Evolutionary conservation across 768 basidiomycete species (phyloP), one percentile per base, ranked within the genome.

Genomic region (Mycena crocata): DNA sequence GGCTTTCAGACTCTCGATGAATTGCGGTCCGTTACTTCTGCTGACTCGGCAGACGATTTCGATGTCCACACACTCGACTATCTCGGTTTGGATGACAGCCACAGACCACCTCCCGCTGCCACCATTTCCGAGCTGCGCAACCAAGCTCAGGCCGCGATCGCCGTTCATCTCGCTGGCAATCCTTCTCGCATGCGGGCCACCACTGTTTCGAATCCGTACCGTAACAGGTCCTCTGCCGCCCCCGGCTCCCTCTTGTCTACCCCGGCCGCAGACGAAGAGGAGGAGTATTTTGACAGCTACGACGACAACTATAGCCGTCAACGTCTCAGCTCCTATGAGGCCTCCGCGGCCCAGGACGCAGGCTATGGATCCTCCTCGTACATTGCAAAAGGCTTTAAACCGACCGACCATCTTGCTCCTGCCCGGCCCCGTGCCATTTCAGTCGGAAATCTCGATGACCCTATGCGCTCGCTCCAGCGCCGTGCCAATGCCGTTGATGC

Each of bases 41-140:
- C 88, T 68, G 93, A 94, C 75, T 91, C 91, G 23, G 84, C 87
- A 26, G 96, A 98, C 58, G 92, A 95, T 54, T 93, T 94, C 77
- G 93, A 95, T 72, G 93, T 96, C 48, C 94, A 95, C 75, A 98
- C 97, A 30, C 87, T 99, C 66, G 96, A 98, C 79, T 98, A 98
- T 78, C 92, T 99, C 54, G 97, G 97, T 46, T 85, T 99, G 72
- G 97, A 96, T 72, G 96, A 95, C 68, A 81, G 84, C 61, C 83
- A 87, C 70, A 87, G 90, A 57, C 89, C 87, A 55, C 89, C 92
- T n/a, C 90, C 90, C 3, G 93, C 94, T 7, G 95, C 94, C 14
- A 95, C 94, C 40, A 90, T 96, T 66, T 89, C 93, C 23, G 96
- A 96, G 79, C 82, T 96, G 66, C 91, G 94, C 72, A 93, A 87